phyloP scores from a whole-genome alignment of 768 basidiomycete species.

The Xerocomellus amylosporus region DNA sequence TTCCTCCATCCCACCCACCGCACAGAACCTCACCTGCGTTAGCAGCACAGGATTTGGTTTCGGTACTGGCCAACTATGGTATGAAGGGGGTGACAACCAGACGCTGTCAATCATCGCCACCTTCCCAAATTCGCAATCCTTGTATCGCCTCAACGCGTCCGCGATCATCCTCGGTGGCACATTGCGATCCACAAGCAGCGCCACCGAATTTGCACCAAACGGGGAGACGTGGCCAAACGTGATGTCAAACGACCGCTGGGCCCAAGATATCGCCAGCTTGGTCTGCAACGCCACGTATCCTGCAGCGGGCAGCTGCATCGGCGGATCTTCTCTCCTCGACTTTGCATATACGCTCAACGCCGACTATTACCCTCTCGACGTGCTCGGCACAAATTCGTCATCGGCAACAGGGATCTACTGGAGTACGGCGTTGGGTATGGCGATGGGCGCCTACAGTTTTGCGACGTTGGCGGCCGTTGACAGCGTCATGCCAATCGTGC shows the following conservation, averaged over 20 bases:
- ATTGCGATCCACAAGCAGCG: not conserved
- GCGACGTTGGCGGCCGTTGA: no score
- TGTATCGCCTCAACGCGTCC: not conserved
- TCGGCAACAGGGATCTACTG: not conserved
- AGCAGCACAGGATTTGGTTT: accelerated
- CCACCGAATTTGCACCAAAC: not conserved
- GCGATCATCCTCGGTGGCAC: not conserved
- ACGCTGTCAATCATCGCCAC: not conserved
- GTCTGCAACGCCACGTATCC: not conserved
- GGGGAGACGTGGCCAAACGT: not conserved
- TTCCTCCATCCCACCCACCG: slow-evolving; percentile 11
- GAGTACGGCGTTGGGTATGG: not conserved
- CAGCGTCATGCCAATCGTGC: no score
- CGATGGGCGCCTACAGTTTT: no score
- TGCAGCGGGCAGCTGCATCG: not conserved
- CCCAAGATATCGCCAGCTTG: not conserved
- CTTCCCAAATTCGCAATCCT: not conserved
- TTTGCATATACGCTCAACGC: not conserved
- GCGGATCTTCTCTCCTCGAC: not conserved
- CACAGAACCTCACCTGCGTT: slow-evolving; percentile 8
- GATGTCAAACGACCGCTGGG: not conserved
- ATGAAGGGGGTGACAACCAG: not conserved
- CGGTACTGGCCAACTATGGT: not conserved
- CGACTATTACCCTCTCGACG: no score
- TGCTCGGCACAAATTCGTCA: not conserved